These are phyloP conservation scores for Penicillium fuscoglaucum DNA, from an alignment of 2,329 filamentous ascomycete species.

Conservation along the genomic window DNA sequence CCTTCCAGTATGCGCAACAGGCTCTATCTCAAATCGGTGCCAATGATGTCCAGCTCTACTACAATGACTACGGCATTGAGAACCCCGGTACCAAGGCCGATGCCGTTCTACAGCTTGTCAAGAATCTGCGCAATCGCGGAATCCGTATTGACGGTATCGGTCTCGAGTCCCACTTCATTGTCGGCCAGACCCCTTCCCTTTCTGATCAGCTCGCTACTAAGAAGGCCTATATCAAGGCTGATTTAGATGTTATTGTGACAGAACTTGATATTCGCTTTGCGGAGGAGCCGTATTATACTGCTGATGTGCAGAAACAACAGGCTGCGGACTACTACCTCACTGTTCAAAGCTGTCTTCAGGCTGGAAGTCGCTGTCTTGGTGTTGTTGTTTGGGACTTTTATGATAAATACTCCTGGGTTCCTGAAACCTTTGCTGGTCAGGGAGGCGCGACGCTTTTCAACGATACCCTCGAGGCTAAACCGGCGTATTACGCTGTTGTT, in stretches of 20 bases:
- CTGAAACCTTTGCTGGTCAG: slow-evolving; percentile 36
- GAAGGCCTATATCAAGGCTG: slow-evolving; percentile 34
- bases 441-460: slow-evolving; percentile 44
- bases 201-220: slow-evolving; percentile 40
- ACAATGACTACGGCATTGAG: too few species aligned
- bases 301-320: slow-evolving; percentile 23
- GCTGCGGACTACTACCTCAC: slow-evolving; percentile 27
- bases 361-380: slow-evolving; percentile 23
- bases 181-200: slow-evolving; percentile 40
- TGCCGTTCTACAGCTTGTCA: slow-evolving; percentile 15
- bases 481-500: slow-evolving; percentile 36
- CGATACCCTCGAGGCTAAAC: slow-evolving; percentile 45
- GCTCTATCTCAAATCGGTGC: slow-evolving; percentile 33
- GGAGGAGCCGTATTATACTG: slow-evolving; percentile 19
- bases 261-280: slow-evolving; percentile 50
- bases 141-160: slow-evolving; percentile 50
- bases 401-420: slow-evolving; percentile 45
- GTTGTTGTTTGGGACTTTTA: slow-evolving; percentile 37
- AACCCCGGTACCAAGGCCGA: too few species aligned
- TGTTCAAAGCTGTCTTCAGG: slow-evolving; percentile 24
- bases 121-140: slow-evolving; percentile 31
- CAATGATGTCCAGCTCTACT: not conserved
- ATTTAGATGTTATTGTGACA: slow-evolving; percentile 41
- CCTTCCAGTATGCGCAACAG: slow-evolving; percentile 42
- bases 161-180: slow-evolving; percentile 49